Evolutionary conservation across 768 basidiomycete genomes (phyloP), one percentile per base, ranked within the genome.

Genomic region (Exidia glandulosa): DNA sequence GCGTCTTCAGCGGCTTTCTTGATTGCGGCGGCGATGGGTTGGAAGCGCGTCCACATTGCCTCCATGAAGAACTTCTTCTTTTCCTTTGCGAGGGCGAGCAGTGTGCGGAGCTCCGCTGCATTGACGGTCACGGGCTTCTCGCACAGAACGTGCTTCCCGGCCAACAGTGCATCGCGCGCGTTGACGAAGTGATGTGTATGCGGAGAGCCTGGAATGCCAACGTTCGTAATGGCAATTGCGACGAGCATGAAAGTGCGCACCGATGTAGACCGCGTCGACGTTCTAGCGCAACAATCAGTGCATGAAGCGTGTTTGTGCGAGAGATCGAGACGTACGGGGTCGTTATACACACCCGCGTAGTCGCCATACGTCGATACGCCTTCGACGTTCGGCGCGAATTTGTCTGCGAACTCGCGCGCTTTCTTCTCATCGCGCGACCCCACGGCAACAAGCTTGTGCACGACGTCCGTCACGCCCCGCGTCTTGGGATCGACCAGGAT

Each of bases 11-110:
- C 77, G 52, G 88, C 72, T 62, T 77, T 76, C 71, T 86, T 85
- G 58, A 90, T 74, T 61, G 87, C 87, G 19, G 75, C 67, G 10
- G 77, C 74, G 61, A 88, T 77, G 13, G 88, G 87, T 60, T 87
- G 85, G 76, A 90, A 90, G 34, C 88, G 79, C 34, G 90, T 91
- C 89, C 90, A 92, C 72, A 92, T 76, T 0, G 88, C 90, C 72
- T 94, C 93, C 91, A 94, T 94, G 66, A 94, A 82, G 76, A 94
- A 94, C 1, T 92, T 79, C 19, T 84, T 81, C 65, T 86, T 75
- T 68, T 89, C 81, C 70, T 87, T 87, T 2, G 93, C 90, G 23
- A 89, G 79, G 10, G 74, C 74, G 23, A 92, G 74, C 27, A 95
- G 78, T 52, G 84, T 81, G n/a, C 82, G 79, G 25, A 91, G 76